Conservation (phyloP, 2,329 filamentous ascomycete species). For the Neofusicoccum umdonicola region DNA sequence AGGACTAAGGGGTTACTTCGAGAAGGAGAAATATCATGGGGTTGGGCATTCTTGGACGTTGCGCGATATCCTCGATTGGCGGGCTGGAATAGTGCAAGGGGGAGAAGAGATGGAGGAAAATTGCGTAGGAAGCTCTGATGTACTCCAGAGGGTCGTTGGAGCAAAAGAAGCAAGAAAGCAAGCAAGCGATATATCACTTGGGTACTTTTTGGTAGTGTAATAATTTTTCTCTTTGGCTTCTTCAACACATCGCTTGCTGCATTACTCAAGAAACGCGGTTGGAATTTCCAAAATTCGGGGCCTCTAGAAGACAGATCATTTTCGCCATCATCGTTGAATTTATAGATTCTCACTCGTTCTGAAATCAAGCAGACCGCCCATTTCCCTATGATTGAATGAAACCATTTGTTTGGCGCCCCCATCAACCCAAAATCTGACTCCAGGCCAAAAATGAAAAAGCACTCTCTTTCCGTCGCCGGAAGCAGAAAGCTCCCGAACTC, state of each 20-base stretch:
- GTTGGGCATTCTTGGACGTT: slow-evolving; percentile 5
- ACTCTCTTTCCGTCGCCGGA: background rate
- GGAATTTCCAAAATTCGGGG: too few relatives aligned
- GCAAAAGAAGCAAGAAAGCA: background rate
- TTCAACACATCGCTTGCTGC: background rate
- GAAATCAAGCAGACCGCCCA: background rate
- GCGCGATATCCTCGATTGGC: background rate
- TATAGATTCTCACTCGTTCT: background rate
- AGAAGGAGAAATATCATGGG: background rate
- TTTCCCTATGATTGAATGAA: background rate
- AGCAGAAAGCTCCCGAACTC: background rate
- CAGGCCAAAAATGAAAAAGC: background rate
- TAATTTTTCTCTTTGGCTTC: background rate
- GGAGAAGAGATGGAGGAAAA: background rate
- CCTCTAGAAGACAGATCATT: too few relatives aligned
- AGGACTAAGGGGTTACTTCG: too few relatives aligned
- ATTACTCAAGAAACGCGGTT: too few relatives aligned
- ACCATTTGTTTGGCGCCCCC: background rate
- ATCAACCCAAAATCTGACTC: background rate
- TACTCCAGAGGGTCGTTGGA: too few relatives aligned
- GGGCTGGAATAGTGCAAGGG: background rate
- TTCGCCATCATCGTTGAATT: background rate
- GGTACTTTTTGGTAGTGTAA: background rate
- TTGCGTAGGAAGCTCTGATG: too few relatives aligned
- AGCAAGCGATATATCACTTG: background rate